phyloP scores from a whole-genome alignment of 1,284 basidiomycete species.

The Quambalaria eucalypti region DNA sequence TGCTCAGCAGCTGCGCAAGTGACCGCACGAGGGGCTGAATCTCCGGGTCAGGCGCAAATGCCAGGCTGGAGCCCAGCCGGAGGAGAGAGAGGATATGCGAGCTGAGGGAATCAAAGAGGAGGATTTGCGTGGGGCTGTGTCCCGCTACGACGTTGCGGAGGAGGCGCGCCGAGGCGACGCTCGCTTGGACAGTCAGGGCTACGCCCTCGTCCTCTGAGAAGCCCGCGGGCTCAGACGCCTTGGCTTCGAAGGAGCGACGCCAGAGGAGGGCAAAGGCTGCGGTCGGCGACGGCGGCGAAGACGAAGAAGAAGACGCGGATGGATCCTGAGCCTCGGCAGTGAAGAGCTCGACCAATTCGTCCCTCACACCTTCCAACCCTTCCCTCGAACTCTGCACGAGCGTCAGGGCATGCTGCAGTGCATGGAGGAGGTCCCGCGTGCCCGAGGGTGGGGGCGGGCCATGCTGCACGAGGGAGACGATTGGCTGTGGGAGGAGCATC shows the following conservation, averaged over 20 bases:
- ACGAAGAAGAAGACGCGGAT: not conserved
- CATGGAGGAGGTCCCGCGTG: not conserved
- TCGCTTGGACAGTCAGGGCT: not conserved
- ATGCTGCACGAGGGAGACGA: not conserved
- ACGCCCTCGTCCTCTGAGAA: not conserved
- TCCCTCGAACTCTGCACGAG: not conserved
- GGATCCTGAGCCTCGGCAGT: too few species aligned
- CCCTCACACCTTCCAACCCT: not conserved
- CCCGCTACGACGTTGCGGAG: not conserved
- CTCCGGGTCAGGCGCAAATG: not conserved
- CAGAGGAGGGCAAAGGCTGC: not conserved
- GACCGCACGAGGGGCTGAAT: not conserved
- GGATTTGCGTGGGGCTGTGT: not conserved
- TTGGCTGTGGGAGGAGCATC: not conserved
- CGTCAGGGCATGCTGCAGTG: not conserved
- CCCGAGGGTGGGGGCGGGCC: too few species aligned
- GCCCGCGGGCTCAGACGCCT: not conserved
- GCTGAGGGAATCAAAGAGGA: not conserved
- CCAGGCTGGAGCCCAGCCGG: not conserved
- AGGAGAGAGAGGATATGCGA: not conserved
- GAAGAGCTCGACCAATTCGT: not conserved
- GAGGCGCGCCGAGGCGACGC: not conserved
- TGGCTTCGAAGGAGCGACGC: not conserved
- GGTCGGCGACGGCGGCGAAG: not conserved
- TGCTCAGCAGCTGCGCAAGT: not conserved